Percentiles rank a stretch among this genome's conserved stretches.
Evolutionary conservation across 176 grass and related monocot species (phyloP).

Genomic region (Microstegium vimineum): DNA sequence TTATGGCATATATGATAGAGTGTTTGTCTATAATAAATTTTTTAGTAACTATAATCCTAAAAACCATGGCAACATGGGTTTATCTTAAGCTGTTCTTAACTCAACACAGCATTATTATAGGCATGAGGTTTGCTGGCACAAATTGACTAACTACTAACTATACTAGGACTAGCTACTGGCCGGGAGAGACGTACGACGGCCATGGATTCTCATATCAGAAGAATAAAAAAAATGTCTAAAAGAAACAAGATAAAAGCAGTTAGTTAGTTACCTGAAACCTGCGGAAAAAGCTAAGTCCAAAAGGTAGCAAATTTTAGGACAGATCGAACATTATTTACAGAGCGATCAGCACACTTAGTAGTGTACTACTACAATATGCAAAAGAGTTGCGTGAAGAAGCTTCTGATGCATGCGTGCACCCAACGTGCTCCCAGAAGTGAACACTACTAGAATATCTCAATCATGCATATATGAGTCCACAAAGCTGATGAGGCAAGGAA

Average conservation of each 20-base stretch:
- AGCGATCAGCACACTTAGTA: background rate
- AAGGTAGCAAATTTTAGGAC: background rate
- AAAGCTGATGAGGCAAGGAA: slow-evolving; percentile 35
- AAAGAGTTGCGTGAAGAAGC: slow-evolving; percentile 18
- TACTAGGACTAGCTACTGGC: background rate
- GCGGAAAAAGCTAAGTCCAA: background rate
- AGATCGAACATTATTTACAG: slow-evolving; percentile 11
- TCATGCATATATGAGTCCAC: slow-evolving; percentile 7
- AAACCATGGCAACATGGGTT: background rate
- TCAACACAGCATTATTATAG: background rate
- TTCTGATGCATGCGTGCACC: background rate
- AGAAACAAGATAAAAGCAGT: background rate
- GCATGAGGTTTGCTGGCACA: background rate
- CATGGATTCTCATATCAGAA: background rate
- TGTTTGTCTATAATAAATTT: background rate
- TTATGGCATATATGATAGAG: background rate
- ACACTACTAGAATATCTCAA: slow-evolving; percentile 7
- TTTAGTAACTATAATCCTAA: background rate
- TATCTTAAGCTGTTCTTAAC: background rate
- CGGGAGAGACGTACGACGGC: background rate
- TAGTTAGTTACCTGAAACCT: background rate
- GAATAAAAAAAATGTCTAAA: background rate
- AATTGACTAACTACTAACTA: background rate
- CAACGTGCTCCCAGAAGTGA: slow-evolving; percentile 14
- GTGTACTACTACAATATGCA: background rate